A percentile compares a stretch with the other conserved stretches of the same genome.
phyloP scores from a whole-genome alignment of 306 rosid genomes.

The Corylus avellana region DNA sequence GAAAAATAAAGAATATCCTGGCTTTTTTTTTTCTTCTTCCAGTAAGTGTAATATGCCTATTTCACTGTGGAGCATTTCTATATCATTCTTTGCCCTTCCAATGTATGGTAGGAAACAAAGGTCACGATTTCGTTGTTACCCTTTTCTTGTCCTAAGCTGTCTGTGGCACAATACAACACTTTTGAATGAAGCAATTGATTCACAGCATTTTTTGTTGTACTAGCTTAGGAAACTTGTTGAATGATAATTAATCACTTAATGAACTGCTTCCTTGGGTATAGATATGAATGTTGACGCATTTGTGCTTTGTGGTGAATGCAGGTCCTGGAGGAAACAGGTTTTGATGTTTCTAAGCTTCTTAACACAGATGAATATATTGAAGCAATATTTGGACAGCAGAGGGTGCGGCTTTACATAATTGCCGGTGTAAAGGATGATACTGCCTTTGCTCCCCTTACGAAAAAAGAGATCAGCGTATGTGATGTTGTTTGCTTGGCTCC shows the following conservation, averaged over 20 bases:
- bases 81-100: not conserved
- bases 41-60: not conserved
- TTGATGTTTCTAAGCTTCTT: slow-evolving; percentile 72
- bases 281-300: not conserved
- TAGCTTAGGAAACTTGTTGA: not conserved
- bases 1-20: not conserved
- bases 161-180: too few relatives aligned
- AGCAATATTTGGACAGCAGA: slow-evolving; percentile 81
- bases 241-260: not conserved
- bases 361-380: slow-evolving; percentile 78
- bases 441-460: slow-evolving; percentile 89
- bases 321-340: slow-evolving; percentile 98
- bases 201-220: not conserved
- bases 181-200: too few relatives aligned
- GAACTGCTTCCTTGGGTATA: not conserved
- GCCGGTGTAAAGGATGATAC: slow-evolving; percentile 93
- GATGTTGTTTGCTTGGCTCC: slow-evolving; percentile 13
- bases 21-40: not conserved
- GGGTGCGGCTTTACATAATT: slow-evolving; percentile 91
- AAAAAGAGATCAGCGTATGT: slow-evolving; percentile 98
- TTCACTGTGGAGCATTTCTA: not conserved
- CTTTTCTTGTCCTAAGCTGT: too few relatives aligned
- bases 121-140: too few relatives aligned
- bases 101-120: too few relatives aligned
- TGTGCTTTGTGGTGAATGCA: slow-evolving; percentile 43